Percentiles rank a stretch among this genome's conserved stretches.
Conservation (phyloP, 805 yeast species). For the Tetrapisispora iriomotensis region DNA sequence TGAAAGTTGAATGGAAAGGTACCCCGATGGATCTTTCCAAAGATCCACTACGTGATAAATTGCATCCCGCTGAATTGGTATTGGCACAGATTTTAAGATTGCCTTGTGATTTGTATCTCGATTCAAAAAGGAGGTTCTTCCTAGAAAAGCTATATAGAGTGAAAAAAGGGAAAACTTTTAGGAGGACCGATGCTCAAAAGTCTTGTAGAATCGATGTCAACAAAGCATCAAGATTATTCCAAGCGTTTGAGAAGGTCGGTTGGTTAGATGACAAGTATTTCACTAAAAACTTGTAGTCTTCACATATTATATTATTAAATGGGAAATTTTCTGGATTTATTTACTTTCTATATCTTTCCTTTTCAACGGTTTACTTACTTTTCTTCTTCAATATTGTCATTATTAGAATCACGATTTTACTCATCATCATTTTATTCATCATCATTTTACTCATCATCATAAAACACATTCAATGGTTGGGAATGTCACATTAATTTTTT, state of each 20-base stretch:
- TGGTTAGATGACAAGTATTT: constrained; percentile 60
- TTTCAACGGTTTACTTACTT: not conserved
- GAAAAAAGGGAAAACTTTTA: constrained; percentile 63
- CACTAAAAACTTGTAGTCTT: no score
- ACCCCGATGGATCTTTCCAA: constrained; percentile 83
- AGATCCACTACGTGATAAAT: constrained; percentile 62
- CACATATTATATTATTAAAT: no score
- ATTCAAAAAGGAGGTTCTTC: constrained; percentile 74
- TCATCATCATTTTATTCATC: no score
- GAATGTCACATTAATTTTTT: no score
- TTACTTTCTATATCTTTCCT: not conserved
- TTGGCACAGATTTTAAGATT: constrained; percentile 83
- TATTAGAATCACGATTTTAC: no score
- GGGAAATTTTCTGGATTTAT: no score
- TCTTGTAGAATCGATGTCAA: constrained; percentile 96
- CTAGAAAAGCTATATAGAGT: constrained; percentile 77
- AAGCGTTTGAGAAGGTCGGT: constrained; percentile 84
- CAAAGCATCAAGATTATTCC: constrained; percentile 84
- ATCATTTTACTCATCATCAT: no score
- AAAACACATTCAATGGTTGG: no score
- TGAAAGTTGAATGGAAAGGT: constrained; percentile 96
- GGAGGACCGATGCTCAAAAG: constrained; percentile 96
- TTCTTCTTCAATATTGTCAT: not conserved
- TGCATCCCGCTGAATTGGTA: constrained; percentile 86
- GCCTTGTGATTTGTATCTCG: constrained; percentile 76